phyloP scores from a whole-genome alignment of 164 flowering plant species.

The Aristolochia contorta region DNA sequence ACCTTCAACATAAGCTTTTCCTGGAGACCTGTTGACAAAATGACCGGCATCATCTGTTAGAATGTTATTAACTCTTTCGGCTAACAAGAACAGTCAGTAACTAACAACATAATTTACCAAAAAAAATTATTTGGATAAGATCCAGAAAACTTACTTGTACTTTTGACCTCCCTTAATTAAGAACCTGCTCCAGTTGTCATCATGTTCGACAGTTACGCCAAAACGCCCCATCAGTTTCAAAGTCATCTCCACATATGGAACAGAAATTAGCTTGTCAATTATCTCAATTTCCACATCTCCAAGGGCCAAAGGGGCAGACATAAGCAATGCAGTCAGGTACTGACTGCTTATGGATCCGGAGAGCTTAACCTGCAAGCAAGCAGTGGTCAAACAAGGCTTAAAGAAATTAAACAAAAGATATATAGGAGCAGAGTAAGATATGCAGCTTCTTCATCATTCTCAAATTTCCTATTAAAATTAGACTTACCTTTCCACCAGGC shows the following conservation, averaged over 20 bases:
- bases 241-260: constrained; percentile 99
- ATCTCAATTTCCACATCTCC: constrained; percentile 96
- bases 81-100: background rate
- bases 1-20: constrained; percentile 93
- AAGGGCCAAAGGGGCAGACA: constrained; percentile 94
- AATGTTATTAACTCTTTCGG: background rate
- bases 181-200: constrained; percentile 76
- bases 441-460: background rate
- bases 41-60: background rate
- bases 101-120: background rate
- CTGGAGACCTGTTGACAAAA: constrained; percentile 58
- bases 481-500: constrained; percentile 89
- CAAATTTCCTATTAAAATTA: constrained; percentile 1
- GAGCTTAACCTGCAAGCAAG: constrained; percentile 68
- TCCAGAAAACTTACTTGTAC: constrained; percentile 56
- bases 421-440: background rate
- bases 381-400: background rate
- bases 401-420: background rate
- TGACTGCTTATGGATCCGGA: constrained; percentile 96
- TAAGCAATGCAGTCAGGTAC: constrained; percentile 92
- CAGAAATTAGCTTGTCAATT: constrained; percentile 78
- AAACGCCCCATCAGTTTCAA: constrained; percentile 91
- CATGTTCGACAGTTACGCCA: constrained; percentile 76
- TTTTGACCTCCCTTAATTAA: constrained; percentile 80
- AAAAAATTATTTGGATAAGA: too few relatives aligned